Percentiles rank a stretch among this genome's conserved stretches.
Evolutionary conservation across 768 basidiomycete species (phyloP).

Genomic region (Baorangia bicolor): DNA sequence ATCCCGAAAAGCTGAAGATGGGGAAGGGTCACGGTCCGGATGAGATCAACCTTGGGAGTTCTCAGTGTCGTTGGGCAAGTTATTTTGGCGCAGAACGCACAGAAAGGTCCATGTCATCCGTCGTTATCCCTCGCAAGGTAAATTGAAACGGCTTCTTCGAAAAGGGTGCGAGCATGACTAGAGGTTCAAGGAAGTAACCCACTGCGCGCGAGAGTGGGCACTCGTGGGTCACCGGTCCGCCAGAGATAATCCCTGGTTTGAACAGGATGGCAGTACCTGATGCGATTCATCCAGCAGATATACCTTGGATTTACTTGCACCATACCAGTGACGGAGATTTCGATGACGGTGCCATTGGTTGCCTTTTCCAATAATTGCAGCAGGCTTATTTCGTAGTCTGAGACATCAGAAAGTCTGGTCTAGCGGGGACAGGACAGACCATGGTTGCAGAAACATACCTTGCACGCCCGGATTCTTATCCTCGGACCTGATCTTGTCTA

Average conservation of each 20-base stretch:
- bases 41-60: constrained; percentile 68
- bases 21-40: constrained; percentile 87
- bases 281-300: neutral
- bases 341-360: constrained; percentile 92
- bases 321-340: constrained; percentile 93
- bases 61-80: constrained; percentile 1
- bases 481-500: constrained; percentile 85
- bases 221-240: constrained; percentile 79
- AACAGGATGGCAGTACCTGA: constrained; percentile 88
- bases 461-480: constrained; percentile 95
- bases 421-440: neutral
- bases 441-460: constrained; percentile 46
- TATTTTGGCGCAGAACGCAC: constrained; percentile 43
- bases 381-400: constrained; percentile 92
- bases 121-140: constrained; percentile 87
- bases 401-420: neutral
- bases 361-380: constrained; percentile 84
- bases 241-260: constrained; percentile 89
- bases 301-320: neutral
- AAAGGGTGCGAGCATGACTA: constrained; percentile 90
- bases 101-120: constrained; percentile 89
- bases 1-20: constrained; percentile 90
- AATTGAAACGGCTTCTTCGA: constrained; percentile 82
- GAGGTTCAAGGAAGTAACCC: constrained; percentile 91
- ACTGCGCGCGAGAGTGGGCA: constrained; percentile 87